Evolutionary conservation across 371 early-diverging fungal genomes (phyloP).

Genomic region (Mortierella sp.): DNA sequence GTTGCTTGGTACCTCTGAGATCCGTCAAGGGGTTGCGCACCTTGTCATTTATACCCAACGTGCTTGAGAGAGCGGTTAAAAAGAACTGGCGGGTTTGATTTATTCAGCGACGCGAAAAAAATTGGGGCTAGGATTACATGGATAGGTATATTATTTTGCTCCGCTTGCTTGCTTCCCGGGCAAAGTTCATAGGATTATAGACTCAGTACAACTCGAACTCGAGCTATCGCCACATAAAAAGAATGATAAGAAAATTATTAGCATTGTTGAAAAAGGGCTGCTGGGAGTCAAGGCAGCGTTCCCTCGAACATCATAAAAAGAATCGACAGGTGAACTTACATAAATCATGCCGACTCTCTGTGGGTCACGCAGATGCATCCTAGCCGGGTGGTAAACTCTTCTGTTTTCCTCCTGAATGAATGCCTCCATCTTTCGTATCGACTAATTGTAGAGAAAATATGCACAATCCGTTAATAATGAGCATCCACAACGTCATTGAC

Average conservation of each 20-base stretch:
- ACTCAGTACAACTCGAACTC: conserved; percentile 43
- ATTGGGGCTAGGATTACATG: background rate
- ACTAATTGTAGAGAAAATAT: conserved; percentile 4
- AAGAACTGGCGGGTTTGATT: background rate
- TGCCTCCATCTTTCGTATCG: conserved; percentile 37
- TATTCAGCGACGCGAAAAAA: conserved; percentile 9
- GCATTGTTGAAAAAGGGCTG: background rate
- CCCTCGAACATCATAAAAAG: background rate
- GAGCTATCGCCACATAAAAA: conserved; percentile 20
- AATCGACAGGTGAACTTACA: conserved; percentile 23
- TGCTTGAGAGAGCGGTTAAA: background rate
- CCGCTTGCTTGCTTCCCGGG: background rate
- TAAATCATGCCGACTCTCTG: conserved; percentile 56
- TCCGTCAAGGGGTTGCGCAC: conserved; percentile 21
- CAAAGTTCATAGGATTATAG: background rate
- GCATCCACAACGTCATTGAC: background rate
- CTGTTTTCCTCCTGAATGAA: conserved; percentile 45
- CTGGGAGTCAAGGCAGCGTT: no score
- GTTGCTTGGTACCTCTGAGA: conserved; percentile 41
- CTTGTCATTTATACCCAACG: conserved; percentile 1
- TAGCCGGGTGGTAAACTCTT: conserved; percentile 48
- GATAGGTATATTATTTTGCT: conserved; percentile 11
- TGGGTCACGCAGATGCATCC: conserved; percentile 54
- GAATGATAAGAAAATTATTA: background rate
- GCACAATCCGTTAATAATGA: background rate